A percentile compares a stretch with the other conserved stretches of the same genome.
Evolutionary conservation across 805 yeast species (phyloP).

Genomic region (Priceomyces fermenticarens): DNA sequence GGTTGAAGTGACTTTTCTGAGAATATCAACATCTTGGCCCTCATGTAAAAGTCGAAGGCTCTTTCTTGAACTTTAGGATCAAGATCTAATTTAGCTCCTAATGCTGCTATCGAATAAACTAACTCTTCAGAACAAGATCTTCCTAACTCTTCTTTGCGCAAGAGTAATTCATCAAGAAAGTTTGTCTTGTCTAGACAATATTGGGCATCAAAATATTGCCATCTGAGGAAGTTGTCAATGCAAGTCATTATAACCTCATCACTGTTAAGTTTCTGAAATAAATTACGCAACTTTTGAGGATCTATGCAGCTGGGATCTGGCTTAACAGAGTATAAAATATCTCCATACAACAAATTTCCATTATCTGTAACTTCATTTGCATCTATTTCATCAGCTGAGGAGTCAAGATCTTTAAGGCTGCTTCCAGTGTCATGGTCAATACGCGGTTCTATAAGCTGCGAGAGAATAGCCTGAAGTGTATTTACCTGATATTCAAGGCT

Average conservation of each 20-base stretch:
- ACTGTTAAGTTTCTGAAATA: neutral
- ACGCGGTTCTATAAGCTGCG: neutral
- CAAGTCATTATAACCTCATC: conserved; percentile 1
- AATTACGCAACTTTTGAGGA: neutral
- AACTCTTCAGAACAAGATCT: conserved; percentile 4
- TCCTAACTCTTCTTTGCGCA: neutral
- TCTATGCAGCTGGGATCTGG: neutral
- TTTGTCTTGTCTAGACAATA: neutral
- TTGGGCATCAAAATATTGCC: conserved; percentile 5
- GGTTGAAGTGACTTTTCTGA: conserved; percentile 3
- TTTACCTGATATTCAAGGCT: conserved; percentile 4
- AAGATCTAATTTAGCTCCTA: conserved; percentile 1
- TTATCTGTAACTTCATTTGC: neutral
- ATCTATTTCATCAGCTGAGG: neutral
- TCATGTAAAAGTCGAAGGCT: conserved; percentile 2
- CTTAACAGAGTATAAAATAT: neutral
- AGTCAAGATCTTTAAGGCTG: neutral
- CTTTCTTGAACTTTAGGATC: conserved; percentile 1
- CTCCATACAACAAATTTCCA: neutral
- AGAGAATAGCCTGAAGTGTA: conserved; percentile 4
- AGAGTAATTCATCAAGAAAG: conserved; percentile 2
- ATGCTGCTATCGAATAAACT: conserved; percentile 3
- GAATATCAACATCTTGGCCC: conserved; percentile 4
- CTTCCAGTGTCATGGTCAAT: neutral
- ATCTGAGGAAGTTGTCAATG: conserved; percentile 3